These are phyloP conservation scores for Kodamaea kaohsiungensis DNA, from an alignment of 805 yeast species.

Conservation along the genomic window DNA sequence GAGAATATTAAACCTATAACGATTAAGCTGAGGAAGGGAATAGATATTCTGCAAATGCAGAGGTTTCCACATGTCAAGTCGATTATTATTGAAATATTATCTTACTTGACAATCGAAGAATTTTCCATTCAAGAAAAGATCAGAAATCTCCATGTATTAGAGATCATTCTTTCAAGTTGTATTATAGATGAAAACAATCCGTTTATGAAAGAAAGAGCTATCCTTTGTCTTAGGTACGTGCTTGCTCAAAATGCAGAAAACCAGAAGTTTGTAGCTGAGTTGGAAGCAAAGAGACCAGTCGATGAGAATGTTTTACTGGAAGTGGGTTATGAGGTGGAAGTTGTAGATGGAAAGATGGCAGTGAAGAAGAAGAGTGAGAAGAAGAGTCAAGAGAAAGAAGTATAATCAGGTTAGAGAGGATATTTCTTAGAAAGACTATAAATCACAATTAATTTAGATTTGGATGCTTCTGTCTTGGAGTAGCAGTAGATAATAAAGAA, in stretches of 20 bases:
- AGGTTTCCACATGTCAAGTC: conserved; percentile 61
- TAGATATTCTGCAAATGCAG: conserved; percentile 24
- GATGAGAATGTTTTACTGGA: conserved; percentile 56
- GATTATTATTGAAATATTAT: conserved; percentile 63
- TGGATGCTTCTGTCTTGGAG: too few species aligned
- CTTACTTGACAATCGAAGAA: conserved; percentile 55
- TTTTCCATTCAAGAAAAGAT: conserved; percentile 64
- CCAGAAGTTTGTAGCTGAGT: conserved; percentile 70
- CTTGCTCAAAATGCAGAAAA: conserved; percentile 65
- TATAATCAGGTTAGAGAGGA: neutral
- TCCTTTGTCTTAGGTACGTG: conserved; percentile 72
- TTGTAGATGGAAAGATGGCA: conserved; percentile 68
- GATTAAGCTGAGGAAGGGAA: conserved; percentile 20
- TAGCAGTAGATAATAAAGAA: too few species aligned
- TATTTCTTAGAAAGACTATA: too few species aligned
- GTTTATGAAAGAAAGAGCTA: conserved; percentile 79
- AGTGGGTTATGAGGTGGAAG: conserved; percentile 76
- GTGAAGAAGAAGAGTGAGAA: conserved; percentile 45
- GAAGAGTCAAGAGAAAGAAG: conserved; percentile 32
- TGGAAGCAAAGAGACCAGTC: conserved; percentile 74
- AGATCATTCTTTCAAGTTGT: conserved; percentile 74
- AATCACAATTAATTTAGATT: too few species aligned
- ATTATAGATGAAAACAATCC: conserved; percentile 88
- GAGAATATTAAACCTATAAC: conserved; percentile 28
- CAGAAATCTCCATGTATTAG: conserved; percentile 67